Evolutionary conservation across 2,329 filamentous ascomycete species (phyloP).

Genomic region (Pseudocercospora cruenta): DNA sequence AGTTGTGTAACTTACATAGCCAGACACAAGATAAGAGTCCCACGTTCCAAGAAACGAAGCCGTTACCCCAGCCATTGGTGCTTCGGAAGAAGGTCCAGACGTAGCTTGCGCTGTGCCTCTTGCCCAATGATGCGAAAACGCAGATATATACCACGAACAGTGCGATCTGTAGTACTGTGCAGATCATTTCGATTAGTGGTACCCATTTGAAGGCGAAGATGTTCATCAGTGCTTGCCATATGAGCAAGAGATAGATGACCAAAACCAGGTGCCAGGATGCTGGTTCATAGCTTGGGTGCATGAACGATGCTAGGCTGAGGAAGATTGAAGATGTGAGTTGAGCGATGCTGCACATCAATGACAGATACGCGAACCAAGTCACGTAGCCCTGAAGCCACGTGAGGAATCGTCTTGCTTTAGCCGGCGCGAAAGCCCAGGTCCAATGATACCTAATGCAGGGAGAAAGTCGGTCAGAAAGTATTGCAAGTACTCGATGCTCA

Average conservation of each 20-base stretch:
- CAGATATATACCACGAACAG: conserved; percentile 58
- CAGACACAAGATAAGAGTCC: conserved; percentile 9
- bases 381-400: conserved; percentile 41
- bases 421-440: conserved; percentile 46
- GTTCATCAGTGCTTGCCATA: conserved; percentile 47
- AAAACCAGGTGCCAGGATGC: conserved; percentile 54
- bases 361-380: conserved; percentile 6
- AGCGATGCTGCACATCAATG: conserved; percentile 6
- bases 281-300: background rate
- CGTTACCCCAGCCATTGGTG: conserved; percentile 4
- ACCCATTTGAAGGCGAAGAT: conserved; percentile 48
- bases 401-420: conserved; percentile 43
- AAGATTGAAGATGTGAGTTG: conserved; percentile 1
- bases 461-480: background rate
- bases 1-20: conserved; percentile 7
- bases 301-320: conserved; percentile 1
- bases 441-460: conserved; percentile 19
- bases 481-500: background rate
- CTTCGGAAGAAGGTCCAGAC: conserved; percentile 7
- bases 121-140: conserved; percentile 38
- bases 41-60: conserved; percentile 10
- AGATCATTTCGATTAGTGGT: conserved; percentile 52
- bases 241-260: conserved; percentile 50
- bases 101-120: conserved; percentile 8
- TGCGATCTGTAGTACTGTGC: conserved; percentile 54